Conservation (phyloP, 768 basidiomycete genomes). For the Leccinum disarticulatum region DNA sequence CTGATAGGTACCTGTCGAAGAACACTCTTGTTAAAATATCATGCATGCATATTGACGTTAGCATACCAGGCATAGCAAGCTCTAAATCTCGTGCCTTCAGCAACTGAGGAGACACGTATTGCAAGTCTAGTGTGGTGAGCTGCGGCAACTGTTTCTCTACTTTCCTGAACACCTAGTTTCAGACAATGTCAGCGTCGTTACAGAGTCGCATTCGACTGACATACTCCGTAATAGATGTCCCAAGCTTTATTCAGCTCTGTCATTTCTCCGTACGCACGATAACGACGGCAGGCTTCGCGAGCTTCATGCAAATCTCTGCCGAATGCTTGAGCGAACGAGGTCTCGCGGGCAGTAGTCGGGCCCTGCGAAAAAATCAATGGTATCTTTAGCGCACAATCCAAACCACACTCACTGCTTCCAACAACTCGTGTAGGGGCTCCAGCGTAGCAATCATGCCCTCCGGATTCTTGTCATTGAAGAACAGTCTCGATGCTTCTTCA, state of each 20-base stretch:
- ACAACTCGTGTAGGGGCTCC: conserved; percentile 89
- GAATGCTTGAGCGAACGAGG: conserved; percentile 91
- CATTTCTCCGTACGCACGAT: conserved; percentile 81
- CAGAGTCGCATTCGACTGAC: conserved; percentile 21
- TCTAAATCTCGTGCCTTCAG: conserved; percentile 88
- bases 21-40: background rate
- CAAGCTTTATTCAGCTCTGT: conserved; percentile 94
- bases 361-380: conserved; percentile 51
- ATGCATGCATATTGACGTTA: background rate
- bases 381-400: background rate
- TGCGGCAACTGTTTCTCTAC: conserved; percentile 92
- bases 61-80: conserved; percentile 88
- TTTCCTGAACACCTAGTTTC: conserved; percentile 83
- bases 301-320: conserved; percentile 92
- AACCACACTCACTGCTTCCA: conserved; percentile 67
- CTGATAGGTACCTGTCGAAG: conserved; percentile 78
- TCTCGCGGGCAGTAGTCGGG: conserved; percentile 91
- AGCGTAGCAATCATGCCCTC: conserved; percentile 94
- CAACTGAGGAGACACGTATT: conserved; percentile 94
- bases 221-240: conserved; percentile 95
- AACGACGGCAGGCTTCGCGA: conserved; percentile 85
- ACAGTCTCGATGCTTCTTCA: conserved; percentile 94
- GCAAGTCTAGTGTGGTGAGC: conserved; percentile 86
- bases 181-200: conserved; percentile 3
- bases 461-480: conserved; percentile 96